Conservation (phyloP, 352 stramenopile genomes). For the Poterioochromonas sp. region DNA sequence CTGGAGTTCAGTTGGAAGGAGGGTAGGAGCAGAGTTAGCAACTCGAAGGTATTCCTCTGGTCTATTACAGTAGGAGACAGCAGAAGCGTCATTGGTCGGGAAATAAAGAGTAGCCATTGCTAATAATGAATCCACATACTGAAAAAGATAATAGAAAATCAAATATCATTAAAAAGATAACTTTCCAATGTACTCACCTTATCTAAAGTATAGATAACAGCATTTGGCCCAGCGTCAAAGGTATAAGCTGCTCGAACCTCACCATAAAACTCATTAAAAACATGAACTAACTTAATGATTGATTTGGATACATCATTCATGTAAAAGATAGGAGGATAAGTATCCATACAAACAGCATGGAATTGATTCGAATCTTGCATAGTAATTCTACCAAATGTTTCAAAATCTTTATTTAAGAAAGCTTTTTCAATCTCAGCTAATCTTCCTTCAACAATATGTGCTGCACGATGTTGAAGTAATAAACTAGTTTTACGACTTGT, state of each 20-base stretch:
- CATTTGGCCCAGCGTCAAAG: conserved; percentile 97
- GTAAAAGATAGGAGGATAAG: conserved; percentile 96
- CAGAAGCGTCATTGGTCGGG: not conserved
- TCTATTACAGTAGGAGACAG: conserved; percentile 4
- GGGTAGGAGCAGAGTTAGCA: not conserved
- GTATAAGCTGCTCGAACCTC: conserved; percentile 84
- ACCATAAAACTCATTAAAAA: conserved; percentile 72
- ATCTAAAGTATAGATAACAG: conserved; percentile 54
- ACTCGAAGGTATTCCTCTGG: not conserved
- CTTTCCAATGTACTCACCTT: not conserved
- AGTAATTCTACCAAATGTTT: conserved; percentile 83
- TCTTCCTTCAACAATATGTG: conserved; percentile 66
- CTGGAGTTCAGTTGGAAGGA: not conserved
- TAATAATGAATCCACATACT: not conserved
- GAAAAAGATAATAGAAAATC: not conserved
- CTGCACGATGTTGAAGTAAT: conserved; percentile 71
- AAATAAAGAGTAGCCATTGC: not conserved
- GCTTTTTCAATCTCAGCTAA: conserved; percentile 75
- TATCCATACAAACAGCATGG: conserved; percentile 93
- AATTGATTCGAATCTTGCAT: conserved; percentile 98
- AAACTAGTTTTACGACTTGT: conserved; percentile 80
- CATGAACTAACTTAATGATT: conserved; percentile 75
- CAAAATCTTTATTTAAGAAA: conserved; percentile 81
- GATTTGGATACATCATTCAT: conserved; percentile 82
- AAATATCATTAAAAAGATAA: conserved; percentile 3